Evolutionary conservation across 805 yeast genomes (phyloP), one percentile per base, ranked within the genome.

Genomic region (Tetrapisispora fleetii): DNA sequence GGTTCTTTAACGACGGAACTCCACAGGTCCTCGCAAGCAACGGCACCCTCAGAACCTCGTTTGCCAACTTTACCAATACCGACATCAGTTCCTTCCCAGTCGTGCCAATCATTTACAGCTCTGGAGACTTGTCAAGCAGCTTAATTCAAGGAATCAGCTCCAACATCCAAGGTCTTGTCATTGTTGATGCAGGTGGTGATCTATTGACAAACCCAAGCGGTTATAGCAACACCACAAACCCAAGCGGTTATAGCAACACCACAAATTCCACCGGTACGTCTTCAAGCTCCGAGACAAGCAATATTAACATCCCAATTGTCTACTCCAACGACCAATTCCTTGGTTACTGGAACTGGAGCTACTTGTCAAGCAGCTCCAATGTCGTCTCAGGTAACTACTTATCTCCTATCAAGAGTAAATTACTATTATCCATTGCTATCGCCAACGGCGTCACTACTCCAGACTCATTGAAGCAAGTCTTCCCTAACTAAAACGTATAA

Each of bases 321-420:
- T 62, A 49, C 43, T 55, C 65, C 10, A 41, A 42, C 32, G 48
- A 46, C 24, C 14, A 28, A 17, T 30, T 18, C 14, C 28, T 45
- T 10, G 43, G 42, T 4, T 45, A 38, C 16, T 45, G 22, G 5
- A 50, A 45, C 22, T 47, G 58, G 40, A 47, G 50, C n/a, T 54
- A 48, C 36, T 32, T 41, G n/a, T 49, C 58, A 11, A 51, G 52
- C 7, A 47, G 49, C 7, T 51, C 52, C 4, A 54, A 53, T 19
- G 53, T 59, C 17, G 64, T 66, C 37, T 33, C 42, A 0, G 54
- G 54, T 18, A 58, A 62, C 14, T 57, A 54, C 48, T 48, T 64
- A 46, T 51, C 64, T 16, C 67, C 69, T 43, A 45, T 55, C 21
- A 59, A 65, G 53, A 63, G 67, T 9, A 64, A 63, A 45, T 48